These are phyloP conservation scores for Trametes elegans DNA, from an alignment of 768 basidiomycete species.

Conservation along the genomic window DNA sequence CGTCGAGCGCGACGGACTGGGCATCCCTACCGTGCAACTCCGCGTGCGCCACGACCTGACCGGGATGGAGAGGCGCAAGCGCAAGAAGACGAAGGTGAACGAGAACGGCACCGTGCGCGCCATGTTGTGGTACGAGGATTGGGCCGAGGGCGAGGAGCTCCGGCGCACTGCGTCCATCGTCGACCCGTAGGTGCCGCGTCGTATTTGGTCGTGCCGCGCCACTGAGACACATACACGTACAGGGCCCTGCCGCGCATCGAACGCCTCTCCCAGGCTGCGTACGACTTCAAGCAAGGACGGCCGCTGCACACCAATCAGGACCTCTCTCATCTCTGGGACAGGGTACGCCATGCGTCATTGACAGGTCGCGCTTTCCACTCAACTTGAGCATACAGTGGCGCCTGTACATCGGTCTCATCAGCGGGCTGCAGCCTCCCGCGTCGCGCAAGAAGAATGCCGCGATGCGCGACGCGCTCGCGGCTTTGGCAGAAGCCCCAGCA, in stretches of 20 bases:
- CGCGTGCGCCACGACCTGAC: slow-evolving; percentile 55
- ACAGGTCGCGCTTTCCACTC: neutral
- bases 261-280: slow-evolving; percentile 55
- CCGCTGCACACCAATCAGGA: slow-evolving; percentile 36
- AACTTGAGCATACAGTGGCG: slow-evolving; percentile 46
- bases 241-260: slow-evolving; percentile 49
- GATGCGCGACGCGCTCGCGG: slow-evolving; percentile 12
- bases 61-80: slow-evolving; percentile 55
- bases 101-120: slow-evolving; percentile 26
- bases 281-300: slow-evolving; percentile 50
- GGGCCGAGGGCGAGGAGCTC: slow-evolving; percentile 59
- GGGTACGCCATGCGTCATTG: slow-evolving; percentile 38
- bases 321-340: slow-evolving; percentile 57
- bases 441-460: slow-evolving; percentile 19
- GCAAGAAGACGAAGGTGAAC: slow-evolving; percentile 39
- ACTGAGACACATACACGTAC: neutral
- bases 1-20: slow-evolving; percentile 61
- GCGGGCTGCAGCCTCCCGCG: slow-evolving; percentile 18
- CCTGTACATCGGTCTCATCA: slow-evolving; percentile 53
- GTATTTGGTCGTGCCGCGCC: neutral
- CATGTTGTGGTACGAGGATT: slow-evolving; percentile 65
- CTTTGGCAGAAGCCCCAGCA: slow-evolving; percentile 31
- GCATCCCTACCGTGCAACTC: slow-evolving; percentile 63
- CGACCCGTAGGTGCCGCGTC: slow-evolving; percentile 45
- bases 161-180: slow-evolving; percentile 41